A percentile compares a stretch with the other conserved stretches of the same genome.
Evolutionary conservation across 2,329 filamentous ascomycete species (phyloP).

Genomic region (Drechslerella stenobrocha): DNA sequence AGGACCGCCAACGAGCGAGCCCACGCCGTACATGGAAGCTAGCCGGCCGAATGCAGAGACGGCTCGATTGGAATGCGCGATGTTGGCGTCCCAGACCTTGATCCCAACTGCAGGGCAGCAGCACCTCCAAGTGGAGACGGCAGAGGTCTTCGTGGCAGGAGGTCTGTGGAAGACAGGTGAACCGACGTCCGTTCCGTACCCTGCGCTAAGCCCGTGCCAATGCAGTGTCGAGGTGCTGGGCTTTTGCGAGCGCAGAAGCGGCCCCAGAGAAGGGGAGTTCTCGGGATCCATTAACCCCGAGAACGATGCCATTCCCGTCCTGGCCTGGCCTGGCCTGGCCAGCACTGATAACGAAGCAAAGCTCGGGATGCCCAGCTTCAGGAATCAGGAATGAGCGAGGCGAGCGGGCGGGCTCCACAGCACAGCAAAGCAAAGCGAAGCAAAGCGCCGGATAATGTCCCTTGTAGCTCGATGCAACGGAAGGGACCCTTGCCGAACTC

Average conservation of each 20-base stretch:
- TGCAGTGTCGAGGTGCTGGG: too few relatives aligned
- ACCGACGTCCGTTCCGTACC: neutral
- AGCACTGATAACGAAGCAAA: conserved; percentile 45
- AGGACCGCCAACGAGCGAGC: too few relatives aligned
- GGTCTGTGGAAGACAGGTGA: conserved; percentile 7
- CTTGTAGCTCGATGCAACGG: conserved; percentile 17
- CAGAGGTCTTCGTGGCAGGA: conserved; percentile 24
- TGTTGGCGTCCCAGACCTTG: neutral
- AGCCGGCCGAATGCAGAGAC: neutral
- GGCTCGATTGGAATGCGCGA: conserved; percentile 5
- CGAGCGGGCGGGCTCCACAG: neutral
- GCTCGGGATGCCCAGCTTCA: conserved; percentile 26
- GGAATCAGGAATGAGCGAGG: neutral
- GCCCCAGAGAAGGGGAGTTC: conserved; percentile 6
- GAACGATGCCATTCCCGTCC: neutral
- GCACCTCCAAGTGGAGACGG: conserved; percentile 13
- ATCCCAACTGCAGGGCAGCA: neutral
- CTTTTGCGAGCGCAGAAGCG: neutral
- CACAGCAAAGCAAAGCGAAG: neutral
- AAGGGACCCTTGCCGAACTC: conserved; percentile 32
- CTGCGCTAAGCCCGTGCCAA: neutral
- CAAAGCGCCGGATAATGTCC: conserved; percentile 15
- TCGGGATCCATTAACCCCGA: neutral
- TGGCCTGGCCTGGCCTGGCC: too few relatives aligned
- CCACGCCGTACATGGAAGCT: neutral